phyloP scores from a whole-genome alignment of 495 filamentous ascomycete genomes.

The Paragyromitra xinjiangensis region DNA sequence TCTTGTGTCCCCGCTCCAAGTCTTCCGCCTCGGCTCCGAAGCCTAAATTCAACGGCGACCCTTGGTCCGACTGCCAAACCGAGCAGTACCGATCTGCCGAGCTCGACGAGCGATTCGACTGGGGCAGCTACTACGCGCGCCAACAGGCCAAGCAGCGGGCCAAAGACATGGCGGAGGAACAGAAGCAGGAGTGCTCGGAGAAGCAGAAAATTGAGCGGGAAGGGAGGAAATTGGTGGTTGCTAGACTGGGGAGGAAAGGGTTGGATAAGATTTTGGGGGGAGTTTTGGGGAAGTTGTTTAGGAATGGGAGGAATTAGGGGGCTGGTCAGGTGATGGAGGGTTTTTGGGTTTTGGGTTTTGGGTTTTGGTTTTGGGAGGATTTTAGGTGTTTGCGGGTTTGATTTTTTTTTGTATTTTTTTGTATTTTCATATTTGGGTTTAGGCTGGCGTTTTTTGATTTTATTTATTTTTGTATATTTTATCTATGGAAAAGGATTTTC shows the following conservation, averaged over 20 bases:
- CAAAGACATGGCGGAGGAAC: neutral
- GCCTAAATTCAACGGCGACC: conserved; percentile 1
- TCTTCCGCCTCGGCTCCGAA: neutral
- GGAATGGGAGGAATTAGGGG: neutral
- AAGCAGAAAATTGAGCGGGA: conserved; percentile 1
- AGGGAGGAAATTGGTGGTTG: neutral
- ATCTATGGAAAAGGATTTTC: no score
- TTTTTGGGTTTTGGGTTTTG: neutral
- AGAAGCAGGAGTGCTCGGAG: neutral
- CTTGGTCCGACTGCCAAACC: neutral
- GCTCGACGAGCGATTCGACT: conserved; percentile 3
- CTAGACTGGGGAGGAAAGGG: neutral
- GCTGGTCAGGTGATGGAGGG: neutral
- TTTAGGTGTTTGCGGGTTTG: neutral
- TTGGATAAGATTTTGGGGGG: neutral
- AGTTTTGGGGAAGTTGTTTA: conserved; percentile 1
- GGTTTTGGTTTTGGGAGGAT: neutral
- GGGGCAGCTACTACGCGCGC: neutral
- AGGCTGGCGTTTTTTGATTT: neutral
- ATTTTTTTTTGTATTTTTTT: neutral
- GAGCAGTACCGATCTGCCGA: neutral
- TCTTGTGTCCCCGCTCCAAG: neutral
- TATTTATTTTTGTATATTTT: neutral
- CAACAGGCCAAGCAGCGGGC: neutral
- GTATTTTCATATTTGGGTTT: no score